Conservation (phyloP, 2,329 filamentous ascomycete genomes). For the Verruconis gallopava region DNA sequence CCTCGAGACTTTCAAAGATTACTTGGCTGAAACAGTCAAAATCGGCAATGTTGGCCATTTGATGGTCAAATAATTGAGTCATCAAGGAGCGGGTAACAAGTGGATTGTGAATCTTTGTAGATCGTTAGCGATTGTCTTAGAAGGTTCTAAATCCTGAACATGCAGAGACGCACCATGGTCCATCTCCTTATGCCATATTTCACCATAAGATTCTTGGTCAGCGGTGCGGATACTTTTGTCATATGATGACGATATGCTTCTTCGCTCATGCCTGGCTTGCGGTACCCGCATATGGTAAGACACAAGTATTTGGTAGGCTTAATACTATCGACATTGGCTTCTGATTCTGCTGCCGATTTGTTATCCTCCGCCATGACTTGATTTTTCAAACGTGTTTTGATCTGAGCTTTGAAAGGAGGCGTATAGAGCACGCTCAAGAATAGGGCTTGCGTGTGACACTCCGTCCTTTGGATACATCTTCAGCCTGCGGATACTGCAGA, state of each 20-base stretch:
- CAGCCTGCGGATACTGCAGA: no score
- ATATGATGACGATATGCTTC: slow-evolving; percentile 20
- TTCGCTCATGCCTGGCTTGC: slow-evolving; percentile 20
- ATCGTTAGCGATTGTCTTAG: background rate
- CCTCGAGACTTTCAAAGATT: slow-evolving; percentile 19
- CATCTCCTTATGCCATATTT: slow-evolving; percentile 21
- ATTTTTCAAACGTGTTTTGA: no score
- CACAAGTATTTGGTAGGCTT: slow-evolving; percentile 7
- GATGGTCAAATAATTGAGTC: slow-evolving; percentile 16
- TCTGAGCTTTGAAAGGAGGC: no score
- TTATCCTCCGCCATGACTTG: no score
- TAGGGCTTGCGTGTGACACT: no score
- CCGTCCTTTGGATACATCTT: no score
- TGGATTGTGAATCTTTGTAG: slow-evolving; percentile 17
- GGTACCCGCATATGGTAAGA: slow-evolving; percentile 20
- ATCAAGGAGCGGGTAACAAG: slow-evolving; percentile 16
- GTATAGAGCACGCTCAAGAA: no score
- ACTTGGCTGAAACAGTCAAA: slow-evolving; percentile 23
- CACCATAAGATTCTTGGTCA: slow-evolving; percentile 17
- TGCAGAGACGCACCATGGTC: slow-evolving; percentile 17
- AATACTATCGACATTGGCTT: background rate
- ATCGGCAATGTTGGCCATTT: slow-evolving; percentile 17
- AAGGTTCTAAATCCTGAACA: slow-evolving; percentile 1
- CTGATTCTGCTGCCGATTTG: no score
- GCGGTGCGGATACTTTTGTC: slow-evolving; percentile 16